Percentiles rank a stretch among this genome's conserved stretches.
Conservation (phyloP, 108 stramenopile species). For the Nitzschia putrida region DNA sequence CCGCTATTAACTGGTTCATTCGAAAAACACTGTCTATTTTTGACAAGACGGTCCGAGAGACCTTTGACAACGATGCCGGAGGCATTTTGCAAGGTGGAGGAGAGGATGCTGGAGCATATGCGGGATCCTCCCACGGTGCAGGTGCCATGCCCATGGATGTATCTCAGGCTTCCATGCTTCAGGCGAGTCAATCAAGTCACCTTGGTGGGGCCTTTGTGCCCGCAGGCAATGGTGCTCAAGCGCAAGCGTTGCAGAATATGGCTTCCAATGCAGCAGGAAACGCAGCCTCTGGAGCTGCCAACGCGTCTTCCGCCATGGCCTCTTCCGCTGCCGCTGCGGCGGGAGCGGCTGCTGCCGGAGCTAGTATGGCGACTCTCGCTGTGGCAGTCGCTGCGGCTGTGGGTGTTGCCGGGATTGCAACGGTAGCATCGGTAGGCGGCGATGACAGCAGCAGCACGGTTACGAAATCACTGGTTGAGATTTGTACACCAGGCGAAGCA, state of each 20-base stretch:
- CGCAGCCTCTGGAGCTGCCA: slow-evolving; percentile 8
- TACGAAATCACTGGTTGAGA: background rate
- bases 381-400: background rate
- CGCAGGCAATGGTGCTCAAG: background rate
- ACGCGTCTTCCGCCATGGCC: slow-evolving; percentile 8
- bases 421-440: background rate
- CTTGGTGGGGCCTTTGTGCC: background rate
- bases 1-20: no score
- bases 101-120: no score
- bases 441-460: background rate
- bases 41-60: no score
- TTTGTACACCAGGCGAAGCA: slow-evolving; percentile 3
- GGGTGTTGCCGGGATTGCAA: background rate
- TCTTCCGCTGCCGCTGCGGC: slow-evolving; percentile 2
- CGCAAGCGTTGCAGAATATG: slow-evolving; percentile 21
- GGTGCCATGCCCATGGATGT: background rate
- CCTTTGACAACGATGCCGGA: no score
- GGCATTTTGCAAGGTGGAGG: no score
- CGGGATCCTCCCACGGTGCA: background rate
- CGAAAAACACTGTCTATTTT: no score
- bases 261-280: slow-evolving; percentile 7
- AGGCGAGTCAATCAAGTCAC: background rate
- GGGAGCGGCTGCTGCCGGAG: slow-evolving; percentile 11
- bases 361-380: slow-evolving; percentile 17
- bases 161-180: slow-evolving; percentile 6